phyloP scores from a whole-genome alignment of 805 yeast genomes.

The Cyberlindnera nakhonratchasimensis region DNA sequence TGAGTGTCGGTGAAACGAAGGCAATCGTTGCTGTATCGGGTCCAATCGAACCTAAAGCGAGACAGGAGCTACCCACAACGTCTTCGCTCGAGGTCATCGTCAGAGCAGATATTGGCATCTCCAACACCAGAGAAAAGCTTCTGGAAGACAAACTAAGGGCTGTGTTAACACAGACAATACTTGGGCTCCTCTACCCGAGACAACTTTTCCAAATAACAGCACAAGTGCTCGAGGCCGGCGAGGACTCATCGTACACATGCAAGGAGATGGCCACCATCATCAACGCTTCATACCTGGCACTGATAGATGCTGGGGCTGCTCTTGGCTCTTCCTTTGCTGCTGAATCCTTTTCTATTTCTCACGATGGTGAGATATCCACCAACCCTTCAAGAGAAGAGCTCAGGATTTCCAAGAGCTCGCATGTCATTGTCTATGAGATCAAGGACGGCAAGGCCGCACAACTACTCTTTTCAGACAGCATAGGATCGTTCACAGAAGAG shows the following conservation, averaged over 20 bases:
- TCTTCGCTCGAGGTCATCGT: constrained; percentile 77
- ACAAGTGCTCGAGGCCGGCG: constrained; percentile 58
- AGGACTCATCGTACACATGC: constrained; percentile 30
- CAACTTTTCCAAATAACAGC: constrained; percentile 68
- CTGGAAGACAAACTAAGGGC: constrained; percentile 68
- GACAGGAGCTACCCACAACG: constrained; percentile 80
- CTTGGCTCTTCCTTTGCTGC: constrained; percentile 61
- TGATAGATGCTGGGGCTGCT: constrained; percentile 77
- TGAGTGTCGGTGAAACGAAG: constrained; percentile 47
- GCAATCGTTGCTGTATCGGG: constrained; percentile 82
- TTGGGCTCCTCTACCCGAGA: constrained; percentile 69
- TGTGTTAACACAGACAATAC: constrained; percentile 56
- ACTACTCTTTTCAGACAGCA: constrained; percentile 66
- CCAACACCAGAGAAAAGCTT: constrained; percentile 70
- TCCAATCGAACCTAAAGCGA: constrained; percentile 78
- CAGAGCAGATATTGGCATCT: constrained; percentile 73
- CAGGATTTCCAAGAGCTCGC: constrained; percentile 50
- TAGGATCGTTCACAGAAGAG: constrained; percentile 62
- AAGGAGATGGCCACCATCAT: constrained; percentile 35
- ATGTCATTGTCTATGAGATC: constrained; percentile 59
- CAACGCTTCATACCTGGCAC: constrained; percentile 70
- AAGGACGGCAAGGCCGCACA: constrained; percentile 47
- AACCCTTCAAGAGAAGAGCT: constrained; percentile 48
- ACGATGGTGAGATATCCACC: constrained; percentile 30
- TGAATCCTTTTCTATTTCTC: constrained; percentile 42